phyloP scores from a whole-genome alignment of 805 yeast genomes.

The Ogataea ganodermae region DNA sequence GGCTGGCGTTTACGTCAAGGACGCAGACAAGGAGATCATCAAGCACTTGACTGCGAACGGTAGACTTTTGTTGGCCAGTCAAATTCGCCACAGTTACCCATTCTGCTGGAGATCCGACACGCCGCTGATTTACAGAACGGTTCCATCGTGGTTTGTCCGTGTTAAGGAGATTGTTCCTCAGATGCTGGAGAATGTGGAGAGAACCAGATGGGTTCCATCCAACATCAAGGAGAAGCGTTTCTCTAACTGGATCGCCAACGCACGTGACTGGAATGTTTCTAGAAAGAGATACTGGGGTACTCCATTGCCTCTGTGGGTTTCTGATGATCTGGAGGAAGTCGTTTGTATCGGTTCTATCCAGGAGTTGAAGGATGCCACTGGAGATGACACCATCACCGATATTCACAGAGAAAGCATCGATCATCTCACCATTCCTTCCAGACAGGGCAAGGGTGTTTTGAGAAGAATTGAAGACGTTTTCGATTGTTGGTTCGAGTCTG shows the following conservation, averaged over 20 bases:
- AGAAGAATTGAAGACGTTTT: constrained; percentile 95
- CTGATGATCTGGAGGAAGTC: constrained; percentile 89
- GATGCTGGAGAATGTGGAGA: constrained; percentile 81
- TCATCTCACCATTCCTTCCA: constrained; percentile 88
- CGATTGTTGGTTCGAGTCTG: constrained; percentile 99
- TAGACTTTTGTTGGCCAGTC: constrained; percentile 70
- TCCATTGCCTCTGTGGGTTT: constrained; percentile 96
- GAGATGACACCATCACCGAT: constrained; percentile 78
- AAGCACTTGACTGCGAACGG: constrained; percentile 80
- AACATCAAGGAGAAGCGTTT: constrained; percentile 92
- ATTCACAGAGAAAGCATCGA: constrained; percentile 94
- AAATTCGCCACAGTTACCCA: constrained; percentile 94
- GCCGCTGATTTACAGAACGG: constrained; percentile 92
- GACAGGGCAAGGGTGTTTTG: constrained; percentile 82
- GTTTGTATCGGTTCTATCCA: constrained; percentile 91
- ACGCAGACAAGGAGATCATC: constrained; percentile 90
- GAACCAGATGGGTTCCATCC: constrained; percentile 93
- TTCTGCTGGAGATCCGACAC: constrained; percentile 99
- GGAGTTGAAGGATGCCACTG: constrained; percentile 83
- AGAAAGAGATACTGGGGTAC: constrained; percentile 99
- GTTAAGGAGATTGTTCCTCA: constrained; percentile 84
- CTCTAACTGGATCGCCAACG: constrained; percentile 96
- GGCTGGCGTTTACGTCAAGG: constrained; percentile 87
- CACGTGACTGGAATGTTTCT: constrained; percentile 98
- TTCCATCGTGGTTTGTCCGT: constrained; percentile 98